Base-by-base conservation (phyloP, 208 protist genomes). In the Wallacemonas rigidus region DNA sequence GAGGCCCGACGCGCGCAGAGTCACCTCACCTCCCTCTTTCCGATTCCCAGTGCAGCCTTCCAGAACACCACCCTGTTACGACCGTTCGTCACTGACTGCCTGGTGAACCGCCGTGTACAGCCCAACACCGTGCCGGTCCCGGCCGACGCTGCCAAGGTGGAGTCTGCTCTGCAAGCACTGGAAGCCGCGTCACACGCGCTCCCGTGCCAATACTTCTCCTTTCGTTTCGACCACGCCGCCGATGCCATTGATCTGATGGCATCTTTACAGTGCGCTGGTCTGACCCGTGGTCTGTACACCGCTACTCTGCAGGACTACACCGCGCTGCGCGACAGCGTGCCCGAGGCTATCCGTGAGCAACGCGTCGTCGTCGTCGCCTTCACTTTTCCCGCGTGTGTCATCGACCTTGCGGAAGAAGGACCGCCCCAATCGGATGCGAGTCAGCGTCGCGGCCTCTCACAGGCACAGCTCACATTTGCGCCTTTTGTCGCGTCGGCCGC, bases 101-200 rank as follows among this genome's bases (percentile, higher is more conserved):
- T 72, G 5, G 14, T 50, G 6, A 8, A 43, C 11, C 14, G 0
- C 36, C 38, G 6, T 9, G 5, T 26, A 26, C 26, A 26, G 26
- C 26, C 26, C 26, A 26, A 26, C 26, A 26, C 26, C 26, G 26
- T 26, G 26, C 26, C 26, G 26, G 26, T 26, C 26, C 26, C 2
- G 17, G 48, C 2, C 2, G 40, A 51, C 35, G 68, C 17, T 6
- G 55, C 14, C n/a, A 45, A 44, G 50, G 50, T 77, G 8, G n/a
- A 62, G n/a, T 53, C 57, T 35, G 53, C 51, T 12, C 54, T 76
- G 54, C 26, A 56, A 48, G 12, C 6, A 12, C 5, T 80, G 8
- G 41, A 67, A n/a, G 11, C 5, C 2, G 67, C 75, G 11, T 69
- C 82, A n/a, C 71, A 79, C 51, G 80, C 75, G 1, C 55, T 76